Conservation (phyloP, 306 rosid species). For the Citrullus colocynthis region DNA sequence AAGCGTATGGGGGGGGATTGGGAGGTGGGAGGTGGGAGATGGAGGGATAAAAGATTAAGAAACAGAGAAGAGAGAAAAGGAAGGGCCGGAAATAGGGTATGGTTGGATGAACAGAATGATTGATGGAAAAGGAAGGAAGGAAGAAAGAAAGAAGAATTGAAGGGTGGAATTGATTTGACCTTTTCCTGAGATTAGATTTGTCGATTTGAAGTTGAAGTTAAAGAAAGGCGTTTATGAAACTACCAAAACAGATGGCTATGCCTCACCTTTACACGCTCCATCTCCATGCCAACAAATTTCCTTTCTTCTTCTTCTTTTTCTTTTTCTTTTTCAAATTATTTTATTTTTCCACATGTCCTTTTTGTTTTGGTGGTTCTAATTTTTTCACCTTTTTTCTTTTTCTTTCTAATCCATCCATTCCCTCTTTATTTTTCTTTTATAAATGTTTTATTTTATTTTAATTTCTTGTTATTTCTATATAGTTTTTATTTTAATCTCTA, state of each 20-base stretch:
- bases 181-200: background rate
- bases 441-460: background rate
- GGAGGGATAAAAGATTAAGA: background rate
- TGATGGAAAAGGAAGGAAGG: no score
- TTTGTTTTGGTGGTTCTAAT: background rate
- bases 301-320: background rate
- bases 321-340: no score
- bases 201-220: no score
- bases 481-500: no score
- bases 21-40: background rate
- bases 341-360: no score
- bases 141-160: no score
- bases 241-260: background rate
- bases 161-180: background rate
- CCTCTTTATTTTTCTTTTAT: no score
- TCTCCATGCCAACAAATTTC: background rate
- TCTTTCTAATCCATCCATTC: no score
- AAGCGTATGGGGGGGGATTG: no score
- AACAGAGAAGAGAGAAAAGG: no score
- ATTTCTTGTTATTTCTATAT: no score
- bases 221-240: background rate
- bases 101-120: no score
- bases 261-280: background rate
- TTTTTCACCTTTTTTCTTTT: background rate
- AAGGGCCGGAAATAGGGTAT: background rate